Evolutionary conservation across 148 eudicot species (phyloP).

Genomic region (Camellia granthamiana): DNA sequence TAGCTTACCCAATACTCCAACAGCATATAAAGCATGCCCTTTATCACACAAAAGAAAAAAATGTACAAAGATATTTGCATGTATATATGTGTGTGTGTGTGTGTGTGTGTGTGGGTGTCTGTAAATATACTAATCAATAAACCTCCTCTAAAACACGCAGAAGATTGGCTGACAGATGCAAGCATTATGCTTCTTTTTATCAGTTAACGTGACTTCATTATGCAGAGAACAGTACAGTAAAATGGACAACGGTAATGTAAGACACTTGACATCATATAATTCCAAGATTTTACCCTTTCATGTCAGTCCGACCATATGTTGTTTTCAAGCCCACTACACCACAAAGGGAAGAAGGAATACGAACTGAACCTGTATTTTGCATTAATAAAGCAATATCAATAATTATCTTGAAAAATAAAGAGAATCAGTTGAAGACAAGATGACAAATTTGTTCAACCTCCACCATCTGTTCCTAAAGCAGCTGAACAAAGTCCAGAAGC

Average conservation of each 20-base stretch:
- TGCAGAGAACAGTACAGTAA: background rate
- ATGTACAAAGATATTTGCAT: background rate
- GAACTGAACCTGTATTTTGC: constrained; percentile 74
- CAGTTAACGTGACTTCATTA: background rate
- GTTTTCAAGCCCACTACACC: constrained; percentile 94
- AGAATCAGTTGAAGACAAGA: constrained; percentile 1
- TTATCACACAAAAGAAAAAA: background rate
- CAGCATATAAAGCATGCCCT: background rate
- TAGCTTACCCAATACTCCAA: background rate
- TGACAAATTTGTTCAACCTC: constrained; percentile 57
- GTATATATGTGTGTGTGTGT: no score
- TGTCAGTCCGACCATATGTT: constrained; percentile 86
- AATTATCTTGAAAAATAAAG: background rate
- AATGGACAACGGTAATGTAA: background rate
- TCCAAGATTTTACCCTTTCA: constrained; percentile 63
- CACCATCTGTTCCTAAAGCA: constrained; percentile 97
- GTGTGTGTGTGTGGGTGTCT: no score
- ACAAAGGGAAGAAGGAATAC: constrained; percentile 97
- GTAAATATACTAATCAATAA: background rate
- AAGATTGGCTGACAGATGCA: background rate
- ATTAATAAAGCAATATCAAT: constrained; percentile 13
- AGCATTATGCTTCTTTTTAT: constrained; percentile 1
- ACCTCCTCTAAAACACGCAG: background rate
- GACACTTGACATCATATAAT: background rate
- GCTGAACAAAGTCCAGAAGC: constrained; percentile 96